A percentile compares a stretch with the other conserved stretches of the same genome.
Conservation (phyloP, 306 rosid species). For the Arachis hypogaea region DNA sequence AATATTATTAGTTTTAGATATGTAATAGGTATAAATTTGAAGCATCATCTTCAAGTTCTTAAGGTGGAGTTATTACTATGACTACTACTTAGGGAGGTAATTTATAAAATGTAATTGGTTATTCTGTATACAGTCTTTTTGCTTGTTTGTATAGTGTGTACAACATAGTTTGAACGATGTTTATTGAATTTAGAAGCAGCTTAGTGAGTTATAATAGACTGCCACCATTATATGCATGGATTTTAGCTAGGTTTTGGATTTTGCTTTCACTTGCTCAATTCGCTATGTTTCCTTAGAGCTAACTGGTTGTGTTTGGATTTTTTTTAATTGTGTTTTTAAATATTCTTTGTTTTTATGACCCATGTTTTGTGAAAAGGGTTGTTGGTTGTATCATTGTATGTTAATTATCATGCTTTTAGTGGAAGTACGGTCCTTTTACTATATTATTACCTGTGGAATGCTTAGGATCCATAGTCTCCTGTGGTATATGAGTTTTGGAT, state of each 20-base stretch:
- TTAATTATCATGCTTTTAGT: slow-evolving; percentile 32
- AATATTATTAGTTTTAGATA: too few species aligned
- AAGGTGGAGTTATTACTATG: slow-evolving; percentile 36
- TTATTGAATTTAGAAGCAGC: too few species aligned
- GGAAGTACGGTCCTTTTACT: slow-evolving; percentile 37
- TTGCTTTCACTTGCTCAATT: slow-evolving; percentile 40
- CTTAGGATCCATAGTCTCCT: slow-evolving; percentile 27
- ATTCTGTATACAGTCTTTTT: too few species aligned
- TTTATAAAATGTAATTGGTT: slow-evolving; percentile 35
- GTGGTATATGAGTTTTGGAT: background rate
- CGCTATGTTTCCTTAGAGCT: slow-evolving; percentile 40
- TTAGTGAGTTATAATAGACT: slow-evolving; percentile 46
- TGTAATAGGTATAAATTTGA: slow-evolving; percentile 29
- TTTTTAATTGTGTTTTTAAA: slow-evolving; percentile 51
- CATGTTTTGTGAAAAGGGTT: slow-evolving; percentile 10
- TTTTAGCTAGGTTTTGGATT: slow-evolving; percentile 62
- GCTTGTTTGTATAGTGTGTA: too few species aligned
- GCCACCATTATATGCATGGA: slow-evolving; percentile 63
- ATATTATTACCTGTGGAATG: slow-evolving; percentile 29
- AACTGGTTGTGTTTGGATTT: slow-evolving; percentile 54
- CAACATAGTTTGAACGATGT: too few species aligned
- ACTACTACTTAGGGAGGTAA: slow-evolving; percentile 51
- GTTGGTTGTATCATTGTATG: slow-evolving; percentile 49
- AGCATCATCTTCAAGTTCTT: slow-evolving; percentile 71
- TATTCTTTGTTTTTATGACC: slow-evolving; percentile 51